Percentiles rank a stretch among this genome's conserved stretches.
Conservation (phyloP, 2,329 filamentous ascomycete species). For the Neonectria hederae region DNA sequence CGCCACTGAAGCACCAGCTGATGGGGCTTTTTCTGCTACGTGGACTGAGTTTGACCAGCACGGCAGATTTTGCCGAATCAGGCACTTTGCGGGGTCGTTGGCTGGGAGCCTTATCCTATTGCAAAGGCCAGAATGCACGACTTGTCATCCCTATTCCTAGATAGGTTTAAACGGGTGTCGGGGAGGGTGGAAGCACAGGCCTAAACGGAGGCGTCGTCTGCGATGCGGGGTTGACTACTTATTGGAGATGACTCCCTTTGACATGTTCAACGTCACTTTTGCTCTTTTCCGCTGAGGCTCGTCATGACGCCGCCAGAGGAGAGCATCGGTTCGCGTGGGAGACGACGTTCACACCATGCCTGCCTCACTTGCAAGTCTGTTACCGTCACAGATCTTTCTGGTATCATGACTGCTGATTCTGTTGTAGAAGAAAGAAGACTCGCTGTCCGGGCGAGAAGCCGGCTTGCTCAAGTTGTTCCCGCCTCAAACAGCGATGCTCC, state of each 20-base stretch:
- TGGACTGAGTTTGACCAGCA: background rate
- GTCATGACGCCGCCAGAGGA: constrained; percentile 48
- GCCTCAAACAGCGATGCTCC: constrained; percentile 58
- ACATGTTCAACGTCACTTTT: constrained; percentile 16
- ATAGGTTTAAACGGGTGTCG: background rate
- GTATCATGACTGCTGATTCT: background rate
- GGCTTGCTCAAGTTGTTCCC: constrained; percentile 60
- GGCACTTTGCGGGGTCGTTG: background rate
- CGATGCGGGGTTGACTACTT: constrained; percentile 14
- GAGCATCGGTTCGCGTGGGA: constrained; percentile 44
- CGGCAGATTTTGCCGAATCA: background rate
- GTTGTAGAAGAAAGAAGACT: constrained; percentile 57
- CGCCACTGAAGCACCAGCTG: background rate
- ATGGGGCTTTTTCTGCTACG: background rate
- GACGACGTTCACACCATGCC: constrained; percentile 53
- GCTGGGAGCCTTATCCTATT: background rate
- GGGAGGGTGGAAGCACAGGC: constrained; percentile 10
- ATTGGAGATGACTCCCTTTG: constrained; percentile 31
- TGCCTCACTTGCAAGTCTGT: constrained; percentile 60
- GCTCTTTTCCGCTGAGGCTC: constrained; percentile 21
- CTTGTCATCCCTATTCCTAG: background rate
- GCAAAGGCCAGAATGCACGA: background rate
- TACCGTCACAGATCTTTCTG: background rate
- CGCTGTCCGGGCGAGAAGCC: constrained; percentile 63
- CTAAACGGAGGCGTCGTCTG: constrained; percentile 2